Base-by-base conservation (phyloP, 2,329 filamentous ascomycete genomes). In the Chaetomiaceae sp. region DNA sequence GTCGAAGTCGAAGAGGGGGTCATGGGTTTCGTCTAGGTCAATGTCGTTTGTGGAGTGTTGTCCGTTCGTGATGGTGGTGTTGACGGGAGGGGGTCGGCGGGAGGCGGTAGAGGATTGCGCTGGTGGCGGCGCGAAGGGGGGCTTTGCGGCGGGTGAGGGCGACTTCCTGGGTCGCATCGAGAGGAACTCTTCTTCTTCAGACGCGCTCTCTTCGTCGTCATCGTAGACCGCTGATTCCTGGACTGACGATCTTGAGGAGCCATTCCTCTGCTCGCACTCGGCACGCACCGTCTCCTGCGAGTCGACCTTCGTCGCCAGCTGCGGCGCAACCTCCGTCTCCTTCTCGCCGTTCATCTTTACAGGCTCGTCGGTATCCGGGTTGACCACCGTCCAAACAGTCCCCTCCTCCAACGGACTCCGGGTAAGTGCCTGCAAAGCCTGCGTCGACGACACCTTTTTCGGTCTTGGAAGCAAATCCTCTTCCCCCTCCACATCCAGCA, bases 381-480 rank as follows among this genome's bases (percentile, higher is more conserved):
- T 65, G 20, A 70, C 68, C 2, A 67, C 63, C 5, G 66, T 70
- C 69, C 69, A 71, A 15, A 56, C 61, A 6, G 64, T 62, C 19
- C 66, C 67, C 20, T 68, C 68, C 37, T 71, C 69, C 12, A 71
- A 48, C 5, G 69, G 68, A 36, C 62, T 65, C 34, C 68, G 67
- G n/a, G 68, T 66, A 8, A 71, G 62, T 2, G 64, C 67, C 37
- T 67, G 68, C 31, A 71, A 54, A n/a, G 65, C 67, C 51, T 71
- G 68, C 12, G 69, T 70, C 3, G 69, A 71, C 3, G 69, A 71
- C 7, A 71, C 64, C 44, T 67, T 71, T 54, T 62, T 68, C 0
- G 66, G 57, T 36, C 63, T 63, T 12, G 66, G 71, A 61, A 63
- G 67, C 60, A 55, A 70, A 5, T 67, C 64, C 39, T 69, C 66